Percentiles rank a stretch among this genome's conserved stretches.
Conservation (phyloP, 305 asterid species). For the Fraxinus greggii region DNA sequence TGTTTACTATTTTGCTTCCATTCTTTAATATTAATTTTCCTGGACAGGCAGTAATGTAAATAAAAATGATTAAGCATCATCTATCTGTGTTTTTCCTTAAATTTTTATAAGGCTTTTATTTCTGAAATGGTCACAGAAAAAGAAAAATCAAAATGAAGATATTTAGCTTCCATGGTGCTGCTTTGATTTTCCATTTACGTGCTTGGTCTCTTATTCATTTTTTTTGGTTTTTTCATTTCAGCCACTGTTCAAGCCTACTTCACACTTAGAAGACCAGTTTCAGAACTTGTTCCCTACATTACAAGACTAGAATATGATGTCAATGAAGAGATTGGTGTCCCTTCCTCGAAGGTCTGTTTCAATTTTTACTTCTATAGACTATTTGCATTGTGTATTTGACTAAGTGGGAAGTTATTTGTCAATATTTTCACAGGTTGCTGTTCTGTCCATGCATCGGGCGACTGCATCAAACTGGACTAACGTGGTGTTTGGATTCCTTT, state of each 20-base stretch:
- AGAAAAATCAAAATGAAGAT: neutral
- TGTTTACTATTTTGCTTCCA: neutral
- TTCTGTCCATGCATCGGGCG: slow-evolving; percentile 72
- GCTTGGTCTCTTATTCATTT: neutral
- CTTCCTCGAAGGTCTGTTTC: slow-evolving; percentile 64
- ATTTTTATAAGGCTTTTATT: neutral
- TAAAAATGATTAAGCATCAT: neutral
- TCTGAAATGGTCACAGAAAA: neutral
- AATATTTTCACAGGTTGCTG: slow-evolving; percentile 50
- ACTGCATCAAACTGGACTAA: slow-evolving; percentile 58
- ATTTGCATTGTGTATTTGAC: slow-evolving; percentile 17
- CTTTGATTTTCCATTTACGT: neutral
- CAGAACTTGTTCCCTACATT: slow-evolving; percentile 66
- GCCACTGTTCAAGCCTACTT: slow-evolving; percentile 82
- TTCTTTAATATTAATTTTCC: neutral
- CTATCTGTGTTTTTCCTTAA: neutral
- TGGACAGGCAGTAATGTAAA: neutral
- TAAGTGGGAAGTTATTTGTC: slow-evolving; percentile 6
- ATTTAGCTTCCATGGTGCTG: neutral
- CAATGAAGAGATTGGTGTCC: slow-evolving; percentile 75
- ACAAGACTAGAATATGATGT: slow-evolving; percentile 73
- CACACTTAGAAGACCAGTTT: slow-evolving; percentile 68
- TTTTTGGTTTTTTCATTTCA: slow-evolving; percentile 41
- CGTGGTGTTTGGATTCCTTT: slow-evolving; percentile 79
- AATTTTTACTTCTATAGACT: slow-evolving; percentile 12